Conservation (phyloP, 768 basidiomycete genomes). For the Hydnum rufescens region DNA sequence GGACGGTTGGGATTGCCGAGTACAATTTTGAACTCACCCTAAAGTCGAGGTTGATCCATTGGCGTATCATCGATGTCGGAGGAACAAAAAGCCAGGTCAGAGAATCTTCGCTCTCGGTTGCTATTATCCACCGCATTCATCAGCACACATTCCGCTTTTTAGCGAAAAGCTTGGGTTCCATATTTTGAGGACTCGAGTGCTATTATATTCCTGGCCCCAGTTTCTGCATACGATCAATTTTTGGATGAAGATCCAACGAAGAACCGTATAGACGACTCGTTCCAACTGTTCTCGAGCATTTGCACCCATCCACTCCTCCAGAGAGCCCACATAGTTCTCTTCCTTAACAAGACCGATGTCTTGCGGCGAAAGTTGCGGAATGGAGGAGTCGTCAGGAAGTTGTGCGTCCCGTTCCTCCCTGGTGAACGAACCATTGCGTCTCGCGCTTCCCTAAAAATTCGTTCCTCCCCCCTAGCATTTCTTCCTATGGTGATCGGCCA, state of each 20-base stretch:
- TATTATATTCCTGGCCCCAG: constrained; percentile 12
- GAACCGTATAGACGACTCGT: constrained; percentile 11
- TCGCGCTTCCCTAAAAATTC: neutral
- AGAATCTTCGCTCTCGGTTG: neutral
- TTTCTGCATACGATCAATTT: constrained; percentile 12
- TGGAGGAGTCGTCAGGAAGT: constrained; percentile 10
- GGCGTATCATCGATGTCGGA: constrained; percentile 10
- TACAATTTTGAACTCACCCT: constrained; percentile 7
- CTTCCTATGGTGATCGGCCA: constrained; percentile 9
- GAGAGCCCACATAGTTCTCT: constrained; percentile 9
- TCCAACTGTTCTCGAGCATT: constrained; percentile 10
- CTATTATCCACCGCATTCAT: neutral
- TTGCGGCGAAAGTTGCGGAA: constrained; percentile 8
- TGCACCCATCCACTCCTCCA: constrained; percentile 11
- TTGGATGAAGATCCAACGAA: constrained; percentile 10
- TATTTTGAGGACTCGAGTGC: constrained; percentile 12
- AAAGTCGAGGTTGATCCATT: constrained; percentile 4
- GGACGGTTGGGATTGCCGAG: constrained; percentile 11
- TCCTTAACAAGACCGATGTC: constrained; percentile 12
- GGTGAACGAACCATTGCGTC: neutral
- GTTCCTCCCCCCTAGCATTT: constrained; percentile 3
- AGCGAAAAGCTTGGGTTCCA: constrained; percentile 10
- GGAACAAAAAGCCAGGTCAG: constrained; percentile 7
- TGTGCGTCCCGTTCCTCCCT: neutral
- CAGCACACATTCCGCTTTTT: neutral